Evolutionary conservation across 345 rosid genomes (phyloP), one percentile per base, ranked within the genome.

Genomic region (Hibiscus trionum): DNA sequence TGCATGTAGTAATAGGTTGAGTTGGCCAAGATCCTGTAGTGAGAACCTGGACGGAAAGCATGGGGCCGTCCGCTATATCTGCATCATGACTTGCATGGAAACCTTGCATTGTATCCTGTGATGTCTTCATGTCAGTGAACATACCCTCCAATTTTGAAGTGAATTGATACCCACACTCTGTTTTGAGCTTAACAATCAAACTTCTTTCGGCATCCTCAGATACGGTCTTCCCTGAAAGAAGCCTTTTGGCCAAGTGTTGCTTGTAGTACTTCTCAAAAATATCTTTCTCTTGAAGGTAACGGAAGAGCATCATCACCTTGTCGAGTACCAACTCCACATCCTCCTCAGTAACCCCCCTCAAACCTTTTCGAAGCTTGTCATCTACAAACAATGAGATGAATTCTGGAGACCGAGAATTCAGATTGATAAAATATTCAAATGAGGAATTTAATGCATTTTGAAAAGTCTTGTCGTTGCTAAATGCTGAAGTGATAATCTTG

Each of bases 131-230:
- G 77, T 88, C 91, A 0, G 89, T 88, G 60, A 88, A 88, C 93
- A 88, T 88, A 42, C 89, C 93, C 77, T 88, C 91, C 55, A 88
- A 81, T 74, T 88, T 88, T 1, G 86, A 86, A 71, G 93, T 88
- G 71, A 88, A 88, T 53, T 87, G 91, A 61, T 87, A 88, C 12
- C 93, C 93, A 56, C 93, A 88, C 73, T 88, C 91, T 11, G 91
- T 88, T 75, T 88, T 88, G n/a, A 88, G 89, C 77, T 88, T 88
- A 52, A 88, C 89, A 2, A 87, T 87, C 80, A 88, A 69, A 72
- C 93, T 88, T 80, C 93, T 84, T 72, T 88, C 93, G 1, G 89
- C 93, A 80, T 88, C 93, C 75, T 88, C 91, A n/a, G 89, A 85
- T 44, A 88, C 83, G 0, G 88, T 84, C 79, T 88, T 87, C 31